Percentiles rank a stretch among this genome's conserved stretches.
phyloP scores from a whole-genome alignment of 31 red algal species.

The Endocladia muricata region DNA sequence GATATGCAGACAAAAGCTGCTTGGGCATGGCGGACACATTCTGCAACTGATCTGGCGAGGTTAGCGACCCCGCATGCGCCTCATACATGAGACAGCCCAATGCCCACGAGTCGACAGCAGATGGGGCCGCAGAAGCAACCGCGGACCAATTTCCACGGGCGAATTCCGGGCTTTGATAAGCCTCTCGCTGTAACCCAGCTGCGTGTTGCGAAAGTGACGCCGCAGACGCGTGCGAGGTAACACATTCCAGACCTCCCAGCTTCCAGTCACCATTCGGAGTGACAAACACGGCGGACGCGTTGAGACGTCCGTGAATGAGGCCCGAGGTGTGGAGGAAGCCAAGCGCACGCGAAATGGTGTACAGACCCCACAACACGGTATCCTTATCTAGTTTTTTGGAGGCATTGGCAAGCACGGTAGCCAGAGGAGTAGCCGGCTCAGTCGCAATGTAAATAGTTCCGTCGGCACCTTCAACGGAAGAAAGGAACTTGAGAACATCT shows the following conservation, averaged over 20 bases:
- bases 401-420: constrained; percentile 42
- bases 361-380: constrained; percentile 87
- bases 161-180: constrained; percentile 77
- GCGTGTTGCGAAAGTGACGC: constrained; percentile 42
- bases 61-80: constrained; percentile 65
- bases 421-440: constrained; percentile 81
- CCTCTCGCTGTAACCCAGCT: constrained; percentile 31
- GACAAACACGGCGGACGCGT: constrained; percentile 83
- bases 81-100: constrained; percentile 95
- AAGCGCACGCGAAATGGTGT: constrained; percentile 78
- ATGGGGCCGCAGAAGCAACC: constrained; percentile 44
- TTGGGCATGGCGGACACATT: constrained; percentile 73
- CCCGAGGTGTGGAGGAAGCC: constrained; percentile 82
- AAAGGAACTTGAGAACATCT: constrained; percentile 82
- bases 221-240: constrained; percentile 47
- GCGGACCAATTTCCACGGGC: constrained; percentile 60
- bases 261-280: constrained; percentile 93
- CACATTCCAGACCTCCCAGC: constrained; percentile 84
- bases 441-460: constrained; percentile 81
- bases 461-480: constrained; percentile 67
- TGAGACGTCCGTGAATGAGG: constrained; percentile 83
- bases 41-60: constrained; percentile 73
- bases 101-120: constrained; percentile 92
- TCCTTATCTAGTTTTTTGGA: constrained; percentile 43
- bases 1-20: constrained; percentile 77